Base-by-base conservation (phyloP, 169 alveolate genomes). In the Eimeria praecox region DNA sequence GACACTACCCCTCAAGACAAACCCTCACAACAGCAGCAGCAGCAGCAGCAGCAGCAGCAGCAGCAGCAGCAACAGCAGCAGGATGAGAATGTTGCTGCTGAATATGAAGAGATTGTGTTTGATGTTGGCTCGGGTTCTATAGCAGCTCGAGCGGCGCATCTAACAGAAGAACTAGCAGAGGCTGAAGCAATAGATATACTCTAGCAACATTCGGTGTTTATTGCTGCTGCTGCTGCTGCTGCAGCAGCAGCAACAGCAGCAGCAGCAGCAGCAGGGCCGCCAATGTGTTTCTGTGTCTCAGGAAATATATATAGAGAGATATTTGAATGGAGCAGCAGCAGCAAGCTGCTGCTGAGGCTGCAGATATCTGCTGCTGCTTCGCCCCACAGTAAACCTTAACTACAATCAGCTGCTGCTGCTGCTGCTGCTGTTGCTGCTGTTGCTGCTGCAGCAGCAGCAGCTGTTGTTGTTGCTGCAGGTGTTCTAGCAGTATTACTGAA, bases 91-190 rank as follows among this genome's bases (percentile, higher is more conserved):
- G 1, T 22, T 77, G 87, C 62, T 44, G 33, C 73, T 8, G 73
- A 82, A 3, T 82, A 16, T 38, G 90, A 82, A 27, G 90, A 82
- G 90, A 24, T 64, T 9, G 27, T 22, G 3, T 82, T 82, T 49
- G 90, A 20, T 52, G 90, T 82, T 4, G 90, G 73, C 4, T 73
- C 90, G 5, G 71, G 49, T 27, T 82, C 90, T 42, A 71, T 82
- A 12, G 90, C 90, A n/a, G 90, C 90, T 46, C 66, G 71, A 8
- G 90, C 71, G 27, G 90, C 90, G 44, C 35, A 30, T 44, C 49
- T 38, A 46, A 52, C 71, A 27, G 30, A 12, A n/a, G 69, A 82
- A 38, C 9, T 46, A 42, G 90, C 90, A 1, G 90, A 82, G 33
- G 73, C 46, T 49, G 90, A 82, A 46, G 66, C 90, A n/a, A 49